These are phyloP conservation scores for Albizia julibrissin DNA, from an alignment of 306 rosid genomes.

Conservation along the genomic window DNA sequence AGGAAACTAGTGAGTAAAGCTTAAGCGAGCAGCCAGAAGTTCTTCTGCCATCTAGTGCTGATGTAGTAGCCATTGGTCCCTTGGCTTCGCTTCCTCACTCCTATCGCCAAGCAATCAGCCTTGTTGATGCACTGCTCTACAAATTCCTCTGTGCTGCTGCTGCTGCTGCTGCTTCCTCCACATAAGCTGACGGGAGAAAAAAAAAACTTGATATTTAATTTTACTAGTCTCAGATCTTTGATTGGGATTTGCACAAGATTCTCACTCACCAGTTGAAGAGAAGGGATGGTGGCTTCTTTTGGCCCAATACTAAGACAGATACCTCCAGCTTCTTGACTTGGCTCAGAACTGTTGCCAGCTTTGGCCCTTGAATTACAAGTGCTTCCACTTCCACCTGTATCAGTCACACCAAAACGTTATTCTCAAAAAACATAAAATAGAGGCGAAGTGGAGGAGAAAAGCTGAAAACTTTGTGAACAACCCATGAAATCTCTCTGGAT, in stretches of 20 bases:
- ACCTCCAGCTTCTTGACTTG: constrained; percentile 92
- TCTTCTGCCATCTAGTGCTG: constrained; percentile 88
- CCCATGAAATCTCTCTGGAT: constrained; percentile 27
- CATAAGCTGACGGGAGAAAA: constrained; percentile 51
- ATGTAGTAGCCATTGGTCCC: constrained; percentile 78
- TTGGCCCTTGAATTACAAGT: constrained; percentile 81
- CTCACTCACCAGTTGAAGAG: constrained; percentile 75
- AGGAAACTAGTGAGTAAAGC: not conserved
- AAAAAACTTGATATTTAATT: not conserved
- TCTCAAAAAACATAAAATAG: not conserved
- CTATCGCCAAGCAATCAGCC: constrained; percentile 80
- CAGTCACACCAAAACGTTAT: not conserved
- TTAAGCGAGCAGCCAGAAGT: constrained; percentile 89
- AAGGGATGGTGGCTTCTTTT: constrained; percentile 61
- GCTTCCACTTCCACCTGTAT: constrained; percentile 82
- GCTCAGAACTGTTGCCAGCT: constrained; percentile 65
- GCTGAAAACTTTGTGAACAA: constrained; percentile 23
- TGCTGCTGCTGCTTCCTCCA: constrained; percentile 46
- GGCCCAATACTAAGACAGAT: constrained; percentile 80
- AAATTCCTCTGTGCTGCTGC: constrained; percentile 55
- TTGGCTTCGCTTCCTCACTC: constrained; percentile 82
- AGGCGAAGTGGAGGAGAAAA: constrained; percentile 4
- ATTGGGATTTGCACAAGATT: constrained; percentile 14
- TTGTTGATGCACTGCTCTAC: constrained; percentile 70
- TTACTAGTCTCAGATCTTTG: not conserved